A percentile compares a stretch with the other conserved stretches of the same genome.
Conservation (phyloP, 257 asterid species). For the Asclepias syriaca region DNA sequence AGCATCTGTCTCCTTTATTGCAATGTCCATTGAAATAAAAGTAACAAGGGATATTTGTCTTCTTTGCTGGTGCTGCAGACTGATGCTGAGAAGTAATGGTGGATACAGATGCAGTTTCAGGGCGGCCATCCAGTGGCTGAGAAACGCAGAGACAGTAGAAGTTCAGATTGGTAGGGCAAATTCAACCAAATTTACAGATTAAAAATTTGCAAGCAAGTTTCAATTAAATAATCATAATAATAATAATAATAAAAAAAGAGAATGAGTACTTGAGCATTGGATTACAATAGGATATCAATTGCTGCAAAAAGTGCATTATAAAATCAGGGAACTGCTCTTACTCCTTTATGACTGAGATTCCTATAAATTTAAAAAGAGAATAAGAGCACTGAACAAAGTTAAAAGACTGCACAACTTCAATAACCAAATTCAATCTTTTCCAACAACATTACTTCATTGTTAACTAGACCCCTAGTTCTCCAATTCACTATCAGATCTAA, state of each 20-base stretch:
- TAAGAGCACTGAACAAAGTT: neutral
- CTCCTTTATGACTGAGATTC: neutral
- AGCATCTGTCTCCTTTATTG: conserved; percentile 36
- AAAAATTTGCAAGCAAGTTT: neutral
- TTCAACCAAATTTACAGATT: neutral
- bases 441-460: neutral
- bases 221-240: too few relatives aligned
- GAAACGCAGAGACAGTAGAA: conserved; percentile 5
- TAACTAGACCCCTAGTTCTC: neutral
- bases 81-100: conserved; percentile 13
- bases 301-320: neutral
- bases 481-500: neutral
- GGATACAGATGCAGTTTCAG: conserved; percentile 23
- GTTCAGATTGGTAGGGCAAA: neutral
- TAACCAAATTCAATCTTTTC: neutral
- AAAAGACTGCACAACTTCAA: neutral
- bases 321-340: neutral
- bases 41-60: conserved; percentile 32
- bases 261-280: neutral
- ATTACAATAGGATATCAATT: neutral
- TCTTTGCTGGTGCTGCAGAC: conserved; percentile 22
- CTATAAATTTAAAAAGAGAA: neutral
- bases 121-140: conserved; percentile 33
- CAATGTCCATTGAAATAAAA: conserved; percentile 36
- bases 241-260: neutral